Evolutionary conservation across 2,329 filamentous ascomycete genomes (phyloP).

Genomic region (Parafenestella ontariensis): DNA sequence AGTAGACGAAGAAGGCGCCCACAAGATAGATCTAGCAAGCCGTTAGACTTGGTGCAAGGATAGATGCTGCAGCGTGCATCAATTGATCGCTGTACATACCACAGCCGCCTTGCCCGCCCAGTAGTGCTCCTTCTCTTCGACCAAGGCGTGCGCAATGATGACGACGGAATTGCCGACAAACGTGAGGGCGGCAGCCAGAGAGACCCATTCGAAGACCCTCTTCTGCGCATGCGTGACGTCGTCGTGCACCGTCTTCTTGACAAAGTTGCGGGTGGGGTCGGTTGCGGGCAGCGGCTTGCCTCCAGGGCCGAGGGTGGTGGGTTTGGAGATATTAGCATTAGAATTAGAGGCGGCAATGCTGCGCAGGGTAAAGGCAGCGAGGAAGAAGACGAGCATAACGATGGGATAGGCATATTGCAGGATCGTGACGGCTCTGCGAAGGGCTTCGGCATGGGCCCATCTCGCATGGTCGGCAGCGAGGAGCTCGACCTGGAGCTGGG

Average conservation of each 20-base stretch:
- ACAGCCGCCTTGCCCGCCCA: constrained; percentile 82
- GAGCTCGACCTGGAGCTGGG: constrained; percentile 15
- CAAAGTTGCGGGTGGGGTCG: constrained; percentile 51
- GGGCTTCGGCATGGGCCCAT: constrained; percentile 26
- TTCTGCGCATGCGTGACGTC: constrained; percentile 73
- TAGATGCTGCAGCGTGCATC: too few species aligned
- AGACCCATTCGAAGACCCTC: constrained; percentile 76
- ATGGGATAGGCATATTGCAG: constrained; percentile 69
- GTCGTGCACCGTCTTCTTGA: constrained; percentile 56
- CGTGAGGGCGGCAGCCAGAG: constrained; percentile 72
- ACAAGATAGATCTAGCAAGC: constrained; percentile 78
- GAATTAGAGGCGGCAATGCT: constrained; percentile 62
- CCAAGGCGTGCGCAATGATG: constrained; percentile 76
- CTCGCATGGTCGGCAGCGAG: constrained; percentile 18
- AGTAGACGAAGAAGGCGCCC: constrained; percentile 85
- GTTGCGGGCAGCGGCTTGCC: constrained; percentile 83
- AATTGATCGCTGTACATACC: constrained; percentile 62
- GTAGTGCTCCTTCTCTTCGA: constrained; percentile 70
- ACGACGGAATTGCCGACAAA: constrained; percentile 78
- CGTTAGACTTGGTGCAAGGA: constrained; percentile 19
- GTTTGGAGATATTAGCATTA: constrained; percentile 54
- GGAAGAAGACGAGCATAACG: constrained; percentile 69
- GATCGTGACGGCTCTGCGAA: constrained; percentile 36
- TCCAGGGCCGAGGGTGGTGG: constrained; percentile 74
- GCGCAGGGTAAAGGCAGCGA: constrained; percentile 66